Percentiles rank a stretch among this genome's conserved stretches.
phyloP scores from a whole-genome alignment of 768 basidiomycete species.

The Rubroboletus satanas region DNA sequence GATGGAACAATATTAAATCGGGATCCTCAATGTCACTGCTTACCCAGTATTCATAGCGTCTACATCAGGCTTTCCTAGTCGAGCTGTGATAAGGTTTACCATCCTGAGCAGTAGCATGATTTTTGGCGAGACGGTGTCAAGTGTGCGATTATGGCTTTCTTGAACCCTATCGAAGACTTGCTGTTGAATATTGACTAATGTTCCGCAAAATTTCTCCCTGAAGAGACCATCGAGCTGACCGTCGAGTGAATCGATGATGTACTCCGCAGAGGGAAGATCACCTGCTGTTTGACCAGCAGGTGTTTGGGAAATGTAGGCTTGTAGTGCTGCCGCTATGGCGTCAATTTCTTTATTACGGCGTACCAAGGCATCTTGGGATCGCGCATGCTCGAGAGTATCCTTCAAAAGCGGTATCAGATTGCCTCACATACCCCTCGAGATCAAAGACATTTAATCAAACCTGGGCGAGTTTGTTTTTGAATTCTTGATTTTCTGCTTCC shows the following conservation, averaged over 20 bases:
- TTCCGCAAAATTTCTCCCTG: slow-evolving; percentile 21
- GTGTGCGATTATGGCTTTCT: slow-evolving; percentile 20
- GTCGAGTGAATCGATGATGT: slow-evolving; percentile 28
- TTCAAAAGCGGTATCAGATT: slow-evolving; percentile 6
- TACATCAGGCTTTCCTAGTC: slow-evolving; percentile 20
- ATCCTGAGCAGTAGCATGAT: slow-evolving; percentile 27
- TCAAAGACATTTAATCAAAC: slow-evolving; percentile 15
- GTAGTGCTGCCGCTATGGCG: slow-evolving; percentile 29
- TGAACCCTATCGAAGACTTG: slow-evolving; percentile 23
- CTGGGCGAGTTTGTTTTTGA: slow-evolving; percentile 25
- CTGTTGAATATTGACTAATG: slow-evolving; percentile 19
- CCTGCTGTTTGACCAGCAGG: slow-evolving; percentile 8
- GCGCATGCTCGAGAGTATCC: slow-evolving; percentile 11
- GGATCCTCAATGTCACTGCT: not conserved
- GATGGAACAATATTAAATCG: not conserved
- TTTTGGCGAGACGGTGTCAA: slow-evolving; percentile 26
- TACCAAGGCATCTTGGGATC: slow-evolving; percentile 11
- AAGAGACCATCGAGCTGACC: slow-evolving; percentile 24
- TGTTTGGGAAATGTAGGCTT: slow-evolving; percentile 31
- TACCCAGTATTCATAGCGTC: slow-evolving; percentile 5
- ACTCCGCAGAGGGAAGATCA: slow-evolving; percentile 27
- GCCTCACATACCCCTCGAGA: not conserved
- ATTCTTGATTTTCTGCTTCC: slow-evolving; percentile 27
- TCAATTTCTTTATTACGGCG: slow-evolving; percentile 27
- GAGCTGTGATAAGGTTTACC: slow-evolving; percentile 29